These are phyloP conservation scores for Tillandsia leiboldiana DNA, from an alignment of 176 grass and related monocot genomes.

Conservation along the genomic window DNA sequence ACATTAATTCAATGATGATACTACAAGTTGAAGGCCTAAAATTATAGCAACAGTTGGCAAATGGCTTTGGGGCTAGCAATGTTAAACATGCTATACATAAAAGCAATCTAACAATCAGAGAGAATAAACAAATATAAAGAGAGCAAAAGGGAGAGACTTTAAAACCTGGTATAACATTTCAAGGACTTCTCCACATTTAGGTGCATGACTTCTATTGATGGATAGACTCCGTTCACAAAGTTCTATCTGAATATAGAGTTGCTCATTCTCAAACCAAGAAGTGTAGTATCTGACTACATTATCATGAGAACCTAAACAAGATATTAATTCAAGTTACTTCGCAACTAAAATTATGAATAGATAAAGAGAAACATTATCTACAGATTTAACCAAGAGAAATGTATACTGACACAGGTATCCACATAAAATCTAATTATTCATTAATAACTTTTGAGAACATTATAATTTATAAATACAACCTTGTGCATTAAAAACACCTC, in stretches of 20 bases:
- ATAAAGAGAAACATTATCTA: too few relatives aligned
- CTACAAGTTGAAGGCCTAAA: background rate
- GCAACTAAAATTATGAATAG: too few relatives aligned
- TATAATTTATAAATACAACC: too few relatives aligned
- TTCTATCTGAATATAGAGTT: slow-evolving; percentile 95
- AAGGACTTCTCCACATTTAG: slow-evolving; percentile 48
- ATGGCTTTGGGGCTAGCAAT: background rate
- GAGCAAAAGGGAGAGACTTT: slow-evolving; percentile 8
- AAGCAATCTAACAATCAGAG: slow-evolving; percentile 2
- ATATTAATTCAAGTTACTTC: slow-evolving; percentile 2
- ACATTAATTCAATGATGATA: background rate
- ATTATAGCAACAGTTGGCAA: background rate
- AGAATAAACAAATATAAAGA: background rate
- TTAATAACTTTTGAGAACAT: too few relatives aligned
- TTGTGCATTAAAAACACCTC: too few relatives aligned
- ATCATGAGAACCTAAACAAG: slow-evolving; percentile 62
- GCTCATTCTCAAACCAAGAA: slow-evolving; percentile 92
- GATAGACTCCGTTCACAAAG: slow-evolving; percentile 58
- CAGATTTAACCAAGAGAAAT: too few relatives aligned
- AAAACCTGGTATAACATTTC: slow-evolving; percentile 79
- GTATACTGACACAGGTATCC: too few relatives aligned
- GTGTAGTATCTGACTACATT: slow-evolving; percentile 90
- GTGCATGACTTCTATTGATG: slow-evolving; percentile 26
- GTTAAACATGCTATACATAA: background rate
- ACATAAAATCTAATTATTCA: too few relatives aligned